Conservation (phyloP, 140 eudicot genomes). For the Stevia rebaudiana region DNA sequence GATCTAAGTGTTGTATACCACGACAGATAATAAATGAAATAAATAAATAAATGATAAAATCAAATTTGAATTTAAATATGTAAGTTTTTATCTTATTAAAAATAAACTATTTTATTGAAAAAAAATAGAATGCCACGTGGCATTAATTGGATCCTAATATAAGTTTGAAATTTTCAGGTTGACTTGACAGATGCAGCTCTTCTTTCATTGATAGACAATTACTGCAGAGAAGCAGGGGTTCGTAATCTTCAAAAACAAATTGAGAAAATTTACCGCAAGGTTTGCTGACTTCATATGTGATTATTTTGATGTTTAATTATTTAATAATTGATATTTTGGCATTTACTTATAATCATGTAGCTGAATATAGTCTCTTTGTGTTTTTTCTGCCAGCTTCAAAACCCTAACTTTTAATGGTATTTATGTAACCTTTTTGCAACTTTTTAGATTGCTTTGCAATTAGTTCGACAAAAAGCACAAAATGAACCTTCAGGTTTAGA, state of each 20-base stretch:
- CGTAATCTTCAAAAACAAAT: slow-evolving; percentile 94
- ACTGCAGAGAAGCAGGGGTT: slow-evolving; percentile 97
- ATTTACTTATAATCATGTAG: background rate
- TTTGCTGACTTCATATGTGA: slow-evolving; percentile 17
- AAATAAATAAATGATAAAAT: too few relatives aligned
- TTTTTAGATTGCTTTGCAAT: slow-evolving; percentile 76
- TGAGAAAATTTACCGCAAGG: slow-evolving; percentile 98
- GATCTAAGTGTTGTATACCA: too few relatives aligned
- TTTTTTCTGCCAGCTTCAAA: background rate
- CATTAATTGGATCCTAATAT: too few relatives aligned
- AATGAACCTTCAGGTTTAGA: slow-evolving; percentile 31
- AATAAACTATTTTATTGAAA: too few relatives aligned
- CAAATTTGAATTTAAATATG: too few relatives aligned
- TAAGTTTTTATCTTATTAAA: too few relatives aligned
- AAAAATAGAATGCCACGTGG: too few relatives aligned
- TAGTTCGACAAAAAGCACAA: slow-evolving; percentile 62
- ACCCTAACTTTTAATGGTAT: background rate
- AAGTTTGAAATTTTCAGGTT: slow-evolving; percentile 51
- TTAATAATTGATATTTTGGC: background rate
- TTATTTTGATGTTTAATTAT: background rate
- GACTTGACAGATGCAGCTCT: slow-evolving; percentile 89
- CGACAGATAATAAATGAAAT: too few relatives aligned
- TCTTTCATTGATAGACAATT: slow-evolving; percentile 84
- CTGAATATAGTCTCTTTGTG: background rate
- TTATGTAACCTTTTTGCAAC: background rate